Base-by-base conservation (phyloP, 306 rosid species). In the Quercus suber region DNA sequence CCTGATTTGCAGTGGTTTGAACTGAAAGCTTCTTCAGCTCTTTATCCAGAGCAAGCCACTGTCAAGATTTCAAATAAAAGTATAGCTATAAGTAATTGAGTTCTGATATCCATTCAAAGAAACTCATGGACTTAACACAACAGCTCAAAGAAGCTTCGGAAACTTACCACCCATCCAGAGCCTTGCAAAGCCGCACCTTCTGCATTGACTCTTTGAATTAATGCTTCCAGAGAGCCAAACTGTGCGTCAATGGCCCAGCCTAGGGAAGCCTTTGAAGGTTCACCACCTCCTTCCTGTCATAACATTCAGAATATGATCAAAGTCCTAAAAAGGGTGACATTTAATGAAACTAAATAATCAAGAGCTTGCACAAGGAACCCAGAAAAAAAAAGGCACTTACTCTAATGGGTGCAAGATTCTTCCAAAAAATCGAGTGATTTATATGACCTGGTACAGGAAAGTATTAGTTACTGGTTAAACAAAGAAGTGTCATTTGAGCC, bases 91-190 rank as follows among this genome's bases (percentile, higher is more conserved):
- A 49, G 4, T 5, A 78, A 8, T 73, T 23, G 25, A 19, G 31
- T 65, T 56, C 43, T 28, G 8, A 35, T 8, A 25, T 18, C 49
- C 53, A 28, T 3, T 2, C 67, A 33, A 72, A 9, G 3, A 49
- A 27, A 18, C 33, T 30, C 6, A 19, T 2, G 33, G 18, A 27
- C 28, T 27, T 37, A 5, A 23, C 6, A 53, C 12, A 51, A 11
- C 10, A 58, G 20, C 0, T 12, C 21, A 30, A 43, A 55, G 20
- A 69, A 5, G 63, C 12, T 10, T 58, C 37, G 20, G 41, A 52
- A 80, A 69, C 83, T 75, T 71, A 89, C 92, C 86, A 86, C 92
- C 92, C 92, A 89, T 82, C 92, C 92, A 53, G 92, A 89, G 43
- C 92, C 92, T 82, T 86, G 92, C 70, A 89, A 76, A 43, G 84